Conservation (phyloP, 2,329 filamentous ascomycete species). For the Alternaria viburni region DNA sequence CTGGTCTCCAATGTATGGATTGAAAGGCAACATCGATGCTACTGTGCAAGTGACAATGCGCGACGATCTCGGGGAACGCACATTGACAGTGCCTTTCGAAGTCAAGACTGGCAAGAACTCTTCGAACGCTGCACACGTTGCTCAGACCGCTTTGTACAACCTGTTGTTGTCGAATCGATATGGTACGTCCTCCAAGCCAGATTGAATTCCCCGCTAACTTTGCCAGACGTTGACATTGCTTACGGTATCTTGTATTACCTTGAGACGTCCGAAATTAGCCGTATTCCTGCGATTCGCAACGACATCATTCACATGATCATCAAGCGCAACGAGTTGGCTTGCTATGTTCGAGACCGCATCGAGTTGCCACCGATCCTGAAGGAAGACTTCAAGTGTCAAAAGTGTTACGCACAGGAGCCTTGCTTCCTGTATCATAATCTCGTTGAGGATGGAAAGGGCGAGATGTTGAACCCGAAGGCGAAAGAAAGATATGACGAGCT, state of each 20-base stretch:
- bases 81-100: slow-evolving; percentile 88
- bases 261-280: slow-evolving; percentile 84
- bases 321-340: slow-evolving; percentile 88
- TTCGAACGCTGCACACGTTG: slow-evolving; percentile 80
- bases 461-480: slow-evolving; percentile 80
- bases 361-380: slow-evolving; percentile 86
- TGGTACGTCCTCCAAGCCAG: slow-evolving; percentile 50
- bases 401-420: slow-evolving; percentile 87
- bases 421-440: slow-evolving; percentile 96
- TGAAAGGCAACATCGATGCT: slow-evolving; percentile 98
- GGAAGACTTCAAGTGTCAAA: slow-evolving; percentile 79
- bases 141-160: slow-evolving; percentile 94
- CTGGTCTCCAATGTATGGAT: slow-evolving; percentile 96
- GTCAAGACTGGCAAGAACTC: slow-evolving; percentile 89
- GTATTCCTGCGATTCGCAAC: slow-evolving; percentile 82
- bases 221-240: slow-evolving; percentile 78
- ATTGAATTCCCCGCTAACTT: slow-evolving; percentile 15
- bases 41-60: slow-evolving; percentile 87
- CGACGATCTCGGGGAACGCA: slow-evolving; percentile 69
- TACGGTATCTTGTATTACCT: slow-evolving; percentile 96
- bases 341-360: slow-evolving; percentile 80
- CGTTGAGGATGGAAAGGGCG: slow-evolving; percentile 80
- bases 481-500: slow-evolving; percentile 82
- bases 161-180: slow-evolving; percentile 92
- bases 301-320: slow-evolving; percentile 97